Percentiles rank a stretch among this genome's conserved stretches.
Evolutionary conservation across 1,284 basidiomycete genomes (phyloP).

Genomic region (Earliella scabrosa): DNA sequence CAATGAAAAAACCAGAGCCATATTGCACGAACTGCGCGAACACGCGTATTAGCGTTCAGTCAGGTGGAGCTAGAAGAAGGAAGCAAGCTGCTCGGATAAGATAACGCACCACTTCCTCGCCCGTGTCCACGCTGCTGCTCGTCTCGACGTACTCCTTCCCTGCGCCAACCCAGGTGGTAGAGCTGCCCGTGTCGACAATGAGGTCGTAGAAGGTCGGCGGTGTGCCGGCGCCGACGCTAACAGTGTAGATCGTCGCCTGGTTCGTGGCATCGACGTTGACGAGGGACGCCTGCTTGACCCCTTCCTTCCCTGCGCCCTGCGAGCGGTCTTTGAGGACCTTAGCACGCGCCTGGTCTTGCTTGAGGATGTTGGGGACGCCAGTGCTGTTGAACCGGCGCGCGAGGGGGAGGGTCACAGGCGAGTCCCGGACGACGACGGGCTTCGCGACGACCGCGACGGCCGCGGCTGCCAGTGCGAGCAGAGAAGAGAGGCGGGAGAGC

Average conservation of each 20-base stretch:
- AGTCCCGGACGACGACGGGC: not conserved
- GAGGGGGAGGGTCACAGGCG: slow-evolving; percentile 22
- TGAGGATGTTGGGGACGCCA: slow-evolving; percentile 11
- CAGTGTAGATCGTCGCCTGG: slow-evolving; percentile 30
- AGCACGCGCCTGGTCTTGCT: slow-evolving; percentile 24
- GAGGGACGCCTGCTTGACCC: slow-evolving; percentile 1
- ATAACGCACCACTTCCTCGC: slow-evolving; percentile 22
- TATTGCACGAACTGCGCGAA: slow-evolving; percentile 23
- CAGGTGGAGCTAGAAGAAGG: not conserved
- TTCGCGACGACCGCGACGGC: not conserved
- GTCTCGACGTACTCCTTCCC: slow-evolving; percentile 45
- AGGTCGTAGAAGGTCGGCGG: slow-evolving; percentile 32
- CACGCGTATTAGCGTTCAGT: not conserved
- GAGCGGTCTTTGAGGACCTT: not conserved
- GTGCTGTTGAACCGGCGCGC: slow-evolving; percentile 24
- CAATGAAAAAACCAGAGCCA: slow-evolving; percentile 27
- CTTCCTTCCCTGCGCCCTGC: not conserved
- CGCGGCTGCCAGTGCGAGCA: not conserved
- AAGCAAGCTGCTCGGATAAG: not conserved
- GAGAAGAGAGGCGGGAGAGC: not conserved
- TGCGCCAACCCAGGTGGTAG: slow-evolving; percentile 72
- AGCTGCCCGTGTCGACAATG: slow-evolving; percentile 40
- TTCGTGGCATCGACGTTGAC: slow-evolving; percentile 29
- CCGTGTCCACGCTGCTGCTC: slow-evolving; percentile 42
- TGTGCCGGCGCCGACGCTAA: slow-evolving; percentile 28